A percentile compares a stretch with the other conserved stretches of the same genome.
Conservation (phyloP, 306 rosid genomes). For the Luffa aegyptiaca region DNA sequence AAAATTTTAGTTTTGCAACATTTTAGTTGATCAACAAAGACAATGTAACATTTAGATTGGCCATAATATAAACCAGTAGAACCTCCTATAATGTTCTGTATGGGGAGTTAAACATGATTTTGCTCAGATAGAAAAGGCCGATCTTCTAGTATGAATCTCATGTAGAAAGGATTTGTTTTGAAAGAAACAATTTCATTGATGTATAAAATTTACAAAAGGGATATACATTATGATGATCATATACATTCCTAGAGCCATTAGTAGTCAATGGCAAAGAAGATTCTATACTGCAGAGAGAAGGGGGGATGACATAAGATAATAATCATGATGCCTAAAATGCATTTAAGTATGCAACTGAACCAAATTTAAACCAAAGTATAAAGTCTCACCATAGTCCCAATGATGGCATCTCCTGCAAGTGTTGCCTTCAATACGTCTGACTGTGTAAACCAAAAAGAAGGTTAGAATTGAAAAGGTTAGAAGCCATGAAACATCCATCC, state of each 20-base stretch:
- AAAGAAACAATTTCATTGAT: no score
- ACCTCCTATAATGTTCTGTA: neutral
- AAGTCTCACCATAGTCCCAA: conserved; percentile 53
- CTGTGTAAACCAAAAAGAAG: conserved; percentile 32
- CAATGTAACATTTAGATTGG: neutral
- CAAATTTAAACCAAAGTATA: neutral
- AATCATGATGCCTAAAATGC: neutral
- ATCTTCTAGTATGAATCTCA: neutral
- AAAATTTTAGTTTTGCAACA: neutral
- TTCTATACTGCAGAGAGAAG: neutral
- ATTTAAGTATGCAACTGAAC: neutral
- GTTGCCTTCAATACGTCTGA: conserved; percentile 74
- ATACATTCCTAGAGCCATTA: neutral
- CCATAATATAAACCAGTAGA: neutral
- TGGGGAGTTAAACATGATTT: neutral
- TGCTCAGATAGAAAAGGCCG: neutral
- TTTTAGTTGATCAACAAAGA: neutral
- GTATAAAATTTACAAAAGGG: no score
- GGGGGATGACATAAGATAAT: neutral
- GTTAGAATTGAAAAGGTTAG: neutral
- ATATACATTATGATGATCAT: neutral
- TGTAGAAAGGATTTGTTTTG: no score
- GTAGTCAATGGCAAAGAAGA: neutral
- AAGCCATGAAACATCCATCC: neutral
- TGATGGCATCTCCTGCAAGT: conserved; percentile 69